Conservation (phyloP, 2,329 filamentous ascomycete species). For the Monosporascus sp. region DNA sequence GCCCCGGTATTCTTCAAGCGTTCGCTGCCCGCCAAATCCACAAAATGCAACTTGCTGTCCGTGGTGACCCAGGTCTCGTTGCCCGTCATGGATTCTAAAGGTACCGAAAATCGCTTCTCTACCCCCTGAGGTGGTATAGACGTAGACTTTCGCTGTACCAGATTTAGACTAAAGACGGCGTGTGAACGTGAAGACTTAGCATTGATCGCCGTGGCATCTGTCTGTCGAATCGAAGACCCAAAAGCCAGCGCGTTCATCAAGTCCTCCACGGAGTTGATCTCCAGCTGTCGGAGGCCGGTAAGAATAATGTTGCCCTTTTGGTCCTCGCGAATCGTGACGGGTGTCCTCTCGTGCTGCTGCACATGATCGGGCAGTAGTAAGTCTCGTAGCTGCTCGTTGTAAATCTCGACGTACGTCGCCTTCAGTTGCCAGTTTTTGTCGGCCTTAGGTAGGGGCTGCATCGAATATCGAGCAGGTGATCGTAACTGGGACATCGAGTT, state of each 20-base stretch:
- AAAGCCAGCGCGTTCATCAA: slow-evolving; percentile 84
- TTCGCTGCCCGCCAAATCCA: slow-evolving; percentile 95
- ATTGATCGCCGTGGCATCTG: slow-evolving; percentile 94
- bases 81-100: slow-evolving; percentile 70
- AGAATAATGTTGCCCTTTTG: slow-evolving; percentile 90
- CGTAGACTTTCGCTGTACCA: slow-evolving; percentile 76
- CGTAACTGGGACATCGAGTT: slow-evolving; percentile 72
- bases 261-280: slow-evolving; percentile 88
- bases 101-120: slow-evolving; percentile 85
- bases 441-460: slow-evolving; percentile 39
- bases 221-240: slow-evolving; percentile 90
- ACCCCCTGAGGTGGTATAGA: slow-evolving; percentile 45
- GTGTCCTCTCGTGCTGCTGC: slow-evolving; percentile 62
- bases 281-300: slow-evolving; percentile 81
- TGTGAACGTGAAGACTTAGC: slow-evolving; percentile 97
- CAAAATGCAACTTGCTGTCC: slow-evolving; percentile 98
- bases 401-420: slow-evolving; percentile 95
- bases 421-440: slow-evolving; percentile 88
- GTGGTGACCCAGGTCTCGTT: slow-evolving; percentile 72
- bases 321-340: slow-evolving; percentile 91
- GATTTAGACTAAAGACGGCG: slow-evolving; percentile 91
- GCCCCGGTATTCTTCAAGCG: slow-evolving; percentile 95
- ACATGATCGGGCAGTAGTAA: slow-evolving; percentile 74
- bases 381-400: slow-evolving; percentile 94
- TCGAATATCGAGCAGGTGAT: slow-evolving; percentile 73